Conservation (phyloP, 2,329 filamentous ascomycete species). For the Aspergillus fischeri region DNA sequence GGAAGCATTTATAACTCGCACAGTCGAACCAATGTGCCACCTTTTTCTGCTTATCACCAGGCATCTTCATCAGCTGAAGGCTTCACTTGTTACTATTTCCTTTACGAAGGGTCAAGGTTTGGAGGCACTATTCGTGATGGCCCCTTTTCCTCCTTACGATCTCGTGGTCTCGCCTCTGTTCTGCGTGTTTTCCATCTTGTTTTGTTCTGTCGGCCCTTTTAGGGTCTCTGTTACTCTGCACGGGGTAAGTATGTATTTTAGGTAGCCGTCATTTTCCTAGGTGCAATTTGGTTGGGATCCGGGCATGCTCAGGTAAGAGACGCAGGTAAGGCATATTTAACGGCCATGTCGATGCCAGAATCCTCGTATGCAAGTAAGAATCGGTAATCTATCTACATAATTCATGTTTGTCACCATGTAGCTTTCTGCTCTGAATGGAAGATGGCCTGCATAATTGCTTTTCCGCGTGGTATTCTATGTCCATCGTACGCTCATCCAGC, state of each 20-base stretch:
- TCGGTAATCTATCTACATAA: conserved; percentile 11
- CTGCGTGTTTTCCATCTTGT: conserved; percentile 17
- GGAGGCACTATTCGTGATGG: conserved; percentile 1
- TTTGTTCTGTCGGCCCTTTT: conserved; percentile 23
- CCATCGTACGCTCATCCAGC: conserved; percentile 32
- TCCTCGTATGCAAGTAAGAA: conserved; percentile 17
- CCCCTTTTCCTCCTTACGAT: conserved; percentile 25
- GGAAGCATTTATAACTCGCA: conserved; percentile 12
- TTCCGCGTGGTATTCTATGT: conserved; percentile 27
- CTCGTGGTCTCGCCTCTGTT: conserved; percentile 15
- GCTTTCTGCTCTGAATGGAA: not conserved
- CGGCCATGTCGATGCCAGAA: conserved; percentile 21
- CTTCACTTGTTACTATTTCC: not conserved
- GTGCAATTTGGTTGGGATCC: conserved; percentile 15
- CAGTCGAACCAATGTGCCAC: conserved; percentile 13
- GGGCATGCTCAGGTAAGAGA: conserved; percentile 38
- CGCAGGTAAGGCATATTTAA: conserved; percentile 39
- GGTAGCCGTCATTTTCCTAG: conserved; percentile 22
- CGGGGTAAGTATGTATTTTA: conserved; percentile 45
- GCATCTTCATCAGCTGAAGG: conserved; percentile 1
- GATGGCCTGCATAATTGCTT: conserved; percentile 16
- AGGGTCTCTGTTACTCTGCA: conserved; percentile 22
- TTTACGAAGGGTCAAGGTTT: not conserved
- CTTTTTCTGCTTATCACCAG: conserved; percentile 1
- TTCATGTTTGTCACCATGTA: conserved; percentile 1